These are phyloP conservation scores for Moricandia moricandioides DNA, from an alignment of 345 rosid species.

Conservation along the genomic window DNA sequence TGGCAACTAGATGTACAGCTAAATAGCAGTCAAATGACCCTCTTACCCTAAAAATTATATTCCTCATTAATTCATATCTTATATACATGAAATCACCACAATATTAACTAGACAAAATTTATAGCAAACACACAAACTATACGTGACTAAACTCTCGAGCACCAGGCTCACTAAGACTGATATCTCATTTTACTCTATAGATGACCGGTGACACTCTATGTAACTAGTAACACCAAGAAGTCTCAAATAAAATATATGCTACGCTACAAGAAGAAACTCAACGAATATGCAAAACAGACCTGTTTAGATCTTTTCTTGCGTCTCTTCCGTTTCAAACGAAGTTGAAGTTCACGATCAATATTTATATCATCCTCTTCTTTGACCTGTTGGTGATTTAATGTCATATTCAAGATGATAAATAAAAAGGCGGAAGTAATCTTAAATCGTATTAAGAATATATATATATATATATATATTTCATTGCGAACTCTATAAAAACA, in stretches of 20 bases:
- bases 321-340: constrained; percentile 70
- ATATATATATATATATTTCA: neutral
- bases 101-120: neutral
- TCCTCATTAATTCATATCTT: neutral
- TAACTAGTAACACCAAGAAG: constrained; percentile 2
- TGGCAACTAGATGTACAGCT: neutral
- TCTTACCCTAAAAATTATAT: constrained; percentile 1
- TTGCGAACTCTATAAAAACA: constrained; percentile 14
- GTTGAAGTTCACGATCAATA: constrained; percentile 72
- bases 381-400: constrained; percentile 53
- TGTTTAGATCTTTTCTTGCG: constrained; percentile 53
- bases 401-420: constrained; percentile 21
- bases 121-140: constrained; percentile 1
- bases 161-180: constrained; percentile 7
- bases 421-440: constrained; percentile 1
- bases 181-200: neutral
- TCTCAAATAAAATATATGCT: constrained; percentile 9
- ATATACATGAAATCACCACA: constrained; percentile 4
- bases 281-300: constrained; percentile 42
- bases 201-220: neutral
- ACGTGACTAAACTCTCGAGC: neutral
- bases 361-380: constrained; percentile 95
- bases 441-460: constrained; percentile 3
- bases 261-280: constrained; percentile 8
- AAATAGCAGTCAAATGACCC: constrained; percentile 5